Evolutionary conservation across 2,329 filamentous ascomycete genomes (phyloP), one percentile per base, ranked within the genome.

Genomic region (Trichoderma simmonsii): DNA sequence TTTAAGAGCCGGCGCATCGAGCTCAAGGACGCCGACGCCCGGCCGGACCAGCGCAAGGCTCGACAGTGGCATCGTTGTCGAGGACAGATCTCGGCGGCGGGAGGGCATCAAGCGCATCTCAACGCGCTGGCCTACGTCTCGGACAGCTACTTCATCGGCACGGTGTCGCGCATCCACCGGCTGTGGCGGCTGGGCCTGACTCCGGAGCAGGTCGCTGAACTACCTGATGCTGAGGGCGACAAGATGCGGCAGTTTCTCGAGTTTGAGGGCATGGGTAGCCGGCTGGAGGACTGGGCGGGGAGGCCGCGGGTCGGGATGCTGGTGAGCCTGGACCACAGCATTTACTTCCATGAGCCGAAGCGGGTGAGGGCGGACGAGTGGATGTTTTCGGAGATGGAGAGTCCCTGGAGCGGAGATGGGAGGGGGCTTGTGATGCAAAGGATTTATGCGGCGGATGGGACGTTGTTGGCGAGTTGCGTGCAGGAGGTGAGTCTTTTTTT

Each of bases 61-160:
- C 86, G 89, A 65, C 89, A 91, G 76, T 95, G 94, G 93, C 86
- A 94, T 74, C 90, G 91, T 68, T 90, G 92, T 11, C 85, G 91
- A 65, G 94, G 94, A 36, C 86, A 82, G 71, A 96, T 98, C 77
- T 92, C 91, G 56, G 86, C 88, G 1, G 85, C 85, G 4, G 93
- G 93, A 24, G 93, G 94, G 1, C 89, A 91, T 74, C 88, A 92
- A 77, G 93, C 94, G 12, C 95, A 98, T 79, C 85, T 98, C 43
- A 92, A 89, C 48, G 96, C 96, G 9, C 86, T 99, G 73, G 95
- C 95, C 28, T 99, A 98, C 84, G 93, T 98, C 85, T 93, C 91
- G 30, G 95, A 98, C 82, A 92, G 89, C 79, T 96, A 93, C 83
- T 98, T 99, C 82, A 95, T 98, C 80, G 95, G 93, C 51, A 98